Evolutionary conservation across 495 filamentous ascomycete species (phyloP).

Genomic region (Pseudoneurospora amorphoporcata): DNA sequence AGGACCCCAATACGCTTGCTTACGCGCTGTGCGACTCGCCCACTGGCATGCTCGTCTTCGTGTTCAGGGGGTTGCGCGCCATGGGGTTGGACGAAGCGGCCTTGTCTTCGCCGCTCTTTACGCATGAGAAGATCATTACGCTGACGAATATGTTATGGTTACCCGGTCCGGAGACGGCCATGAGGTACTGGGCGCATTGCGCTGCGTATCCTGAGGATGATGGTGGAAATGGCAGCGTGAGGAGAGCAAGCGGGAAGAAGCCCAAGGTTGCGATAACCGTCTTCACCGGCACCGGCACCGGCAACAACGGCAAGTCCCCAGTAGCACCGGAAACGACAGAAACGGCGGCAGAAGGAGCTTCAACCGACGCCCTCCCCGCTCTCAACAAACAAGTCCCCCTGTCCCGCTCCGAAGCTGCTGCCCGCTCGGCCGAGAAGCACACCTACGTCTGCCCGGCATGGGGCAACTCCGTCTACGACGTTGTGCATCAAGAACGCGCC

Average conservation of each 20-base stretch:
- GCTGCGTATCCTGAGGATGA: constrained; percentile 17
- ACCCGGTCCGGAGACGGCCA: constrained; percentile 36
- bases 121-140: constrained; percentile 32
- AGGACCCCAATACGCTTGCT: constrained; percentile 38
- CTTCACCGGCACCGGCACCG: constrained; percentile 24
- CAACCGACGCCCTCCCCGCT: neutral
- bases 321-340: neutral
- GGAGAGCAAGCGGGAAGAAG: constrained; percentile 5
- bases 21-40: constrained; percentile 47
- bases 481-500: constrained; percentile 26
- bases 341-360: neutral
- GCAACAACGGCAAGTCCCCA: neutral
- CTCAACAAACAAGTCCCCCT: neutral
- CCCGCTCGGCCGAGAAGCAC: constrained; percentile 8
- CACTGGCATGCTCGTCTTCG: constrained; percentile 37
- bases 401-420: neutral
- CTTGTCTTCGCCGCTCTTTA: constrained; percentile 10
- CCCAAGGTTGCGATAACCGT: constrained; percentile 35
- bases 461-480: constrained; percentile 30
- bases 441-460: constrained; percentile 36
- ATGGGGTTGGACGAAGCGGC: constrained; percentile 17
- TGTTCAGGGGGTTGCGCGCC: constrained; percentile 27
- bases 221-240: neutral
- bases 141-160: constrained; percentile 38
- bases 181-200: constrained; percentile 37